Evolutionary conservation across 2,329 filamentous ascomycete species (phyloP).

Genomic region (Aspergillus glaucus): DNA sequence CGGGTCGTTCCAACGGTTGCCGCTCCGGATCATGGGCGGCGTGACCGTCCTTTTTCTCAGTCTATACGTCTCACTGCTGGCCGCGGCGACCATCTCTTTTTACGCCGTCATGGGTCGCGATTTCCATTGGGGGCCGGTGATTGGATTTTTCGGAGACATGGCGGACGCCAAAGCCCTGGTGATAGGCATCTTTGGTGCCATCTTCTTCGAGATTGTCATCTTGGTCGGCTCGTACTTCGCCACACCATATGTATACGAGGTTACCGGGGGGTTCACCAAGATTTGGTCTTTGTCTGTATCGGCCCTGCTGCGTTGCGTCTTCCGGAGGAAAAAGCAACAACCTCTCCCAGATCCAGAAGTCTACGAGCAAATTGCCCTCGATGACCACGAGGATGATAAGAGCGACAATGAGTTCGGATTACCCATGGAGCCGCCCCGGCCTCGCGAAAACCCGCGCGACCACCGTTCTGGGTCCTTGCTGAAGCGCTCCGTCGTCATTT

Average conservation of each 20-base stretch:
- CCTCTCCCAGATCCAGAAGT: constrained; percentile 13
- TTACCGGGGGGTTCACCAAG: constrained; percentile 3
- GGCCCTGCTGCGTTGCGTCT: neutral
- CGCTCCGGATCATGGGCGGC: constrained; percentile 7
- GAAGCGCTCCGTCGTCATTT: constrained; percentile 15
- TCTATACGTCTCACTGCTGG: constrained; percentile 11
- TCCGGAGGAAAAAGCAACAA: neutral
- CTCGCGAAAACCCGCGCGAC: constrained; percentile 1
- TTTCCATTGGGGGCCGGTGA: constrained; percentile 18
- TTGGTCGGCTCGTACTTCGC: constrained; percentile 9
- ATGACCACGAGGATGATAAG: constrained; percentile 17
- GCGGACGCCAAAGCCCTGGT: constrained; percentile 17
- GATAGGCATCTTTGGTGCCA: constrained; percentile 10
- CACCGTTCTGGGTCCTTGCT: constrained; percentile 2
- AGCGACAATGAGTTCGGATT: constrained; percentile 16
- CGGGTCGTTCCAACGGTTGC: constrained; percentile 7
- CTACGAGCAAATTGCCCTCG: constrained; percentile 19
- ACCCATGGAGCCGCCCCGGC: constrained; percentile 8
- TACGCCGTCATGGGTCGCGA: constrained; percentile 14
- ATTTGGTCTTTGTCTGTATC: neutral
- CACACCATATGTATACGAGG: constrained; percentile 12
- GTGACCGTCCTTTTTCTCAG: constrained; percentile 8
- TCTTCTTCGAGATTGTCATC: constrained; percentile 12
- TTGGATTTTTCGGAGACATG: constrained; percentile 17
- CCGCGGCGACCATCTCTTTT: constrained; percentile 15